Base-by-base conservation (phyloP, 176 grass and related monocot genomes). In the Paspalum notatum region DNA sequence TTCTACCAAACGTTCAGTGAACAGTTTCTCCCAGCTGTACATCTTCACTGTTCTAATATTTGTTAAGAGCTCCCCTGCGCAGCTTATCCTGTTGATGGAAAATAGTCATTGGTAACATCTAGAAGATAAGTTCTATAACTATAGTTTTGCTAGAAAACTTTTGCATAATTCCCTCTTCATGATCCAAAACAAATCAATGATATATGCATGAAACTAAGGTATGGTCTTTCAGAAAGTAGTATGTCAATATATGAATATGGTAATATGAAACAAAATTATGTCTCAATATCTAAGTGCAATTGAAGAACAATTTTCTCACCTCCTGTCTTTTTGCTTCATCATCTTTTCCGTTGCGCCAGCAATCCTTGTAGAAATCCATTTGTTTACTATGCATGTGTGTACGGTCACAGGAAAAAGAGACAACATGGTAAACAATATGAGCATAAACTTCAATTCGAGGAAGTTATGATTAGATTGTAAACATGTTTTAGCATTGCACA, bases 1-100 rank as follows among this genome's bases (percentile, higher is more conserved):
- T 84, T 94, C 74, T 70, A 86, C 85, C 82, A 98, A 89, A 66
- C 90, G 83, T 58, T 91, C 70, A 25, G 84, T 92, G 78, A 98
- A 98, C 76, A 98, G 32, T 58, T 87, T 79, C 68, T 98, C 95
- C 95, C 95, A 98, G 69, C 85, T 94, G 60, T 87, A 98, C 95
- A 98, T 94, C 86, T 98, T 98, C 63, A 98, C 83, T 84, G 92
- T 98, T 85, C 95, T 90, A 47, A 98, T 98, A 80, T 94, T 74
- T 66, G 92, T 81, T 76, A 98, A 85, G 61, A 98, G 83, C 85
- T 98, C 92, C 85, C 90, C 95, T 85, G 92, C 85, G 87, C 95
- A 91, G 80, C 92, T 90, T 84, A 98, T 91, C 86, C 95, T 98
- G 81, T 84, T 81, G 47, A 78, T 57, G 10, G 18, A 43, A 58